phyloP scores from a whole-genome alignment of 208 protist species.

The Acanthamoeba healyi region DNA sequence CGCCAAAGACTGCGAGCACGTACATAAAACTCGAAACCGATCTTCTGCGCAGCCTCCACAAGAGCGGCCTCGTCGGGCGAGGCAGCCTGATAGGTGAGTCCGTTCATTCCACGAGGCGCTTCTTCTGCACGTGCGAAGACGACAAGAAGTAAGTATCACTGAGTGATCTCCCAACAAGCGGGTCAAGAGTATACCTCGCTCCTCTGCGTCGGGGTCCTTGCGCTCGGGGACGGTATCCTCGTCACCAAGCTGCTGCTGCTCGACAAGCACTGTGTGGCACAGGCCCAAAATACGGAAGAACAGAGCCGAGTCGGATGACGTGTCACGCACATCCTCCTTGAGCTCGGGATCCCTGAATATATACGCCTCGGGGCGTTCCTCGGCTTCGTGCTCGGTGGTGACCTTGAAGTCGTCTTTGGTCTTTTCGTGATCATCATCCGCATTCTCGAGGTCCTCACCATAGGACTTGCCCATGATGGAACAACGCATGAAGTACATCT shows the following conservation, averaged over 20 bases:
- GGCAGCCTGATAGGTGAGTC: slow-evolving; percentile 83
- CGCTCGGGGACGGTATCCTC: not conserved
- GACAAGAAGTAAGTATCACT: not conserved
- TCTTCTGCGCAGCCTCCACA: slow-evolving; percentile 83
- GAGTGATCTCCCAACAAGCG: not conserved
- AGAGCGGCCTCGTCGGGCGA: slow-evolving; percentile 90
- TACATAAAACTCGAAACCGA: slow-evolving; percentile 83
- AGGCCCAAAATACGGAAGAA: slow-evolving; percentile 63
- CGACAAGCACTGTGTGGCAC: slow-evolving; percentile 64
- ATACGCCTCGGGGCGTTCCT: slow-evolving; percentile 23
- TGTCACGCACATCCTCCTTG: not conserved
- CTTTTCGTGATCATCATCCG: not conserved
- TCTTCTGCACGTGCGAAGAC: not conserved
- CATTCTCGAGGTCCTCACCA: slow-evolving; percentile 35
- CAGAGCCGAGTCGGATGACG: not conserved
- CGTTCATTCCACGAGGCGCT: not conserved
- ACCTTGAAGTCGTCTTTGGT: slow-evolving; percentile 20
- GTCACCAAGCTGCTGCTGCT: slow-evolving; percentile 22
- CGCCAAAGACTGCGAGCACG: slow-evolving; percentile 3
- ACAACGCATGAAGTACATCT: slow-evolving; percentile 88
- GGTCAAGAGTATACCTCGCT: not conserved
- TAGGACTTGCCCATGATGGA: slow-evolving; percentile 82
- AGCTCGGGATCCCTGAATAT: slow-evolving; percentile 55
- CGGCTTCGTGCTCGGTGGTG: not conserved
- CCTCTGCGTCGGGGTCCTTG: not conserved